Evolutionary conservation across 768 basidiomycete genomes (phyloP).

Genomic region (Podaxis rugospora): DNA sequence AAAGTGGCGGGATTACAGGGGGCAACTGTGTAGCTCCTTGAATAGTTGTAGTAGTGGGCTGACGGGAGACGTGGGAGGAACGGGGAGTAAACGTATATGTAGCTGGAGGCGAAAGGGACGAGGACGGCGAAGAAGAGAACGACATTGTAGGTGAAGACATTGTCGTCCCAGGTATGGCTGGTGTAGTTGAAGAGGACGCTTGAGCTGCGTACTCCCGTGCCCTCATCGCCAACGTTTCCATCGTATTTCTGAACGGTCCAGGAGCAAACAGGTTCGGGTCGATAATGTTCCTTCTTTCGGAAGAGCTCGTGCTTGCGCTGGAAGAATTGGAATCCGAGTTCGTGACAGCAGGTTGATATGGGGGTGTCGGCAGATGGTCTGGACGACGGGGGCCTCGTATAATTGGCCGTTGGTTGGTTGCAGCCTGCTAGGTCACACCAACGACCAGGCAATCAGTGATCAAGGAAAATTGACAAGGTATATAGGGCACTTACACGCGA

Average conservation of each 20-base stretch:
- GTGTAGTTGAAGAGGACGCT: conserved; percentile 6
- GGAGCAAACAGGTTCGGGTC: conserved; percentile 35
- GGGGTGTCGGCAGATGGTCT: neutral
- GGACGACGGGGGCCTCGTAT: neutral
- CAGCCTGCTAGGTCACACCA: neutral
- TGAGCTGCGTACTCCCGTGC: conserved; percentile 9
- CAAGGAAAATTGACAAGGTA: neutral
- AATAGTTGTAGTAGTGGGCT: neutral
- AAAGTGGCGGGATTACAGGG: conserved; percentile 33
- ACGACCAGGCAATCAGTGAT: neutral
- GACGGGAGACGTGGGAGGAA: neutral
- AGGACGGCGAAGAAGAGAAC: neutral
- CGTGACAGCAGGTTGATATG: neutral
- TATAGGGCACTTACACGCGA: neutral
- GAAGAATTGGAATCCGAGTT: neutral
- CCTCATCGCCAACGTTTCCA: conserved; percentile 29
- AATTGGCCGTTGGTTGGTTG: neutral
- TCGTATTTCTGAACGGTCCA: conserved; percentile 45
- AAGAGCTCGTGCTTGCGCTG: neutral
- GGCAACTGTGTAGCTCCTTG: conserved; percentile 16
- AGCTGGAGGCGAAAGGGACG: neutral
- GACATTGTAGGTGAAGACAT: neutral
- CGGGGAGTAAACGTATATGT: neutral
- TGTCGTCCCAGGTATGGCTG: conserved; percentile 4
- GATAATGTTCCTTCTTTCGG: conserved; percentile 12